phyloP scores from a whole-genome alignment of 495 filamentous ascomycete genomes.

The Massariosphaeria phaeospora region DNA sequence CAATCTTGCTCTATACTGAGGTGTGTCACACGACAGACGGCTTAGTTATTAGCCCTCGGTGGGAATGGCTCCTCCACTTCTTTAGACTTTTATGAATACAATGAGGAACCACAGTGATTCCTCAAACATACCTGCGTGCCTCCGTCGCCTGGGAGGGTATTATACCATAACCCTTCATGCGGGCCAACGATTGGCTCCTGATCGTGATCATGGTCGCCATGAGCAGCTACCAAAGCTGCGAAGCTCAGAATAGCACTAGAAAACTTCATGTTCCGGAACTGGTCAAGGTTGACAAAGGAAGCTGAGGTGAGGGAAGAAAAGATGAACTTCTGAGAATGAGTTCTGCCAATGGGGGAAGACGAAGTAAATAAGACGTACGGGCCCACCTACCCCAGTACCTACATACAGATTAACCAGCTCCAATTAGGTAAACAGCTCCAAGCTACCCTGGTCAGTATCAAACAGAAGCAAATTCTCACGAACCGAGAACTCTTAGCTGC shows the following conservation, averaged over 20 bases:
- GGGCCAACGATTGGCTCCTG: constrained; percentile 56
- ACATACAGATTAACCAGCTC: constrained; percentile 10
- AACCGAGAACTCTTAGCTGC: background rate
- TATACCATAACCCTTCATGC: constrained; percentile 58
- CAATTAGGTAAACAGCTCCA: constrained; percentile 34
- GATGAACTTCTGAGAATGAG: background rate
- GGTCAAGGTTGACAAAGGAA: constrained; percentile 8
- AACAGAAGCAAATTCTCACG: constrained; percentile 9
- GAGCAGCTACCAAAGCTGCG: constrained; percentile 45
- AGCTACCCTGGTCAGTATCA: constrained; percentile 22
- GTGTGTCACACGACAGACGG: no score
- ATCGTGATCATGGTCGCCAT: constrained; percentile 46
- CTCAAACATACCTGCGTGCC: constrained; percentile 60
- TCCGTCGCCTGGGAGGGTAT: constrained; percentile 61
- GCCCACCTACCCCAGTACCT: constrained; percentile 16
- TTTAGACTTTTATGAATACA: no score
- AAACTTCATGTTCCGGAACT: constrained; percentile 30
- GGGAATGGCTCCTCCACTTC: no score
- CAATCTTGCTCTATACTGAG: background rate
- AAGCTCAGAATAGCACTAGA: constrained; percentile 31
- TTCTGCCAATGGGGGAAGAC: constrained; percentile 9
- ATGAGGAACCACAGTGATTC: no score
- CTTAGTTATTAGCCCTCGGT: no score
- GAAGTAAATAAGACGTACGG: constrained; percentile 14
- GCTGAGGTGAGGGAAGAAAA: constrained; percentile 10